Conservation (phyloP, 129 eudicot genomes). For the Escallonia rubra region DNA sequence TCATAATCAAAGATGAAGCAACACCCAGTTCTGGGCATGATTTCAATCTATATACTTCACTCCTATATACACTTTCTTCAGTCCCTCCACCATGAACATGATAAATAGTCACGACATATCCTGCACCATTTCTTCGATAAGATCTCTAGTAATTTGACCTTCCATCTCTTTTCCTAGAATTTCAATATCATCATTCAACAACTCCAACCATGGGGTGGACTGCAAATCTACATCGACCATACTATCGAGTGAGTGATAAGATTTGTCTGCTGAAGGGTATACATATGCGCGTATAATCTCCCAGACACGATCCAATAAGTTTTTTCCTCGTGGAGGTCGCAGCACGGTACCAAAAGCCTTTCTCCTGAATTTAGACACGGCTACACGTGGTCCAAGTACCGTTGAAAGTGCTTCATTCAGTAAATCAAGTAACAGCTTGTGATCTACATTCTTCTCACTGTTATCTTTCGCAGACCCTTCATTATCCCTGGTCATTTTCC, state of each 20-base stretch:
- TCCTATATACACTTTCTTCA: slow-evolving; percentile 22
- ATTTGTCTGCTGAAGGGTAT: slow-evolving; percentile 42
- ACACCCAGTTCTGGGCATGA: slow-evolving; percentile 18
- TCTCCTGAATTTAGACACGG: slow-evolving; percentile 40
- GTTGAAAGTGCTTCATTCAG: slow-evolving; percentile 77
- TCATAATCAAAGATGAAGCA: neutral
- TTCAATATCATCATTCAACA: slow-evolving; percentile 57
- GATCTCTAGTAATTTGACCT: slow-evolving; percentile 42
- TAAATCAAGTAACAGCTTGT: slow-evolving; percentile 59
- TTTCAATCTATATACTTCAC: slow-evolving; percentile 24
- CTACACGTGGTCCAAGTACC: slow-evolving; percentile 48
- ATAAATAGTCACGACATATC: slow-evolving; percentile 29
- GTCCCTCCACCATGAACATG: neutral
- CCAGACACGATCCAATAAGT: slow-evolving; percentile 66
- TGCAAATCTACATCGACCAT: slow-evolving; percentile 69
- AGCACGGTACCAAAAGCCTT: slow-evolving; percentile 20
- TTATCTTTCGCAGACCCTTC: slow-evolving; percentile 18
- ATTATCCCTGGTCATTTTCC: slow-evolving; percentile 21
- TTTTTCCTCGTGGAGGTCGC: slow-evolving; percentile 48
- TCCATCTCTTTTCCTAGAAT: slow-evolving; percentile 66
- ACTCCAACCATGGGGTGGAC: slow-evolving; percentile 51
- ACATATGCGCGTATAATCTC: slow-evolving; percentile 35
- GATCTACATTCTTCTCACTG: slow-evolving; percentile 32
- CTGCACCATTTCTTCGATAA: slow-evolving; percentile 58
- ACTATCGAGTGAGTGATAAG: slow-evolving; percentile 48